Base-by-base conservation (phyloP, 2,329 filamentous ascomycete genomes). In the Curvularia lunata region DNA sequence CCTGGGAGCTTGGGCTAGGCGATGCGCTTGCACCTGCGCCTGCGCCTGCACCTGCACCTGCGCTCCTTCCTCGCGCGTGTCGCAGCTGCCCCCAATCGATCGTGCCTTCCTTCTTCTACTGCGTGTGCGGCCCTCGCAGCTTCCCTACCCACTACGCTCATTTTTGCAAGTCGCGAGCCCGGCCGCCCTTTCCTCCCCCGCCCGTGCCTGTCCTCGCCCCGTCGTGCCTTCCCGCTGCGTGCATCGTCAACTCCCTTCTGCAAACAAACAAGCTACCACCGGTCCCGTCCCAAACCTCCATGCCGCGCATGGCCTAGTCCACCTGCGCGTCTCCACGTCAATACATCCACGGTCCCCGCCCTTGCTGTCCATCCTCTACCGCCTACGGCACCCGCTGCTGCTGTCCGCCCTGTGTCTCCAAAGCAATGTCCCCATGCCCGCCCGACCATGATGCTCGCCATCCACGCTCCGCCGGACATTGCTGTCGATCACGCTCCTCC, bases 61-160 rank as follows among this genome's bases (percentile, higher is more conserved):
- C 25, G 41, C 48, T 30, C 42, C 53, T 41, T 50, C 49, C 43
- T 57, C 47, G 56, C 45, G 47, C 52, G 48, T 49, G 50, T 48
- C 56, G 56, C 55, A 51, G 54, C 50, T 56, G 62, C 66, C 66
- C 66, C 69, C 65, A 71, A 46, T 54, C 43, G 45, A 51, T 67
- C 66, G 59, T 67, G 59, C 58, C 61, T 67, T 68, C 63, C 58
- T 65, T 65, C 53, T 49, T 64, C 64, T 46, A 46, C 43, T 47
- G 46, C 53, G 53, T 32, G 50, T 66, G 65, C 62, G 64, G 63
- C 68, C 59, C 68, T 71, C 69, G 71, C 68, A 74, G 71, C 69
- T 73, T 65, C 71, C 68, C 69, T 49, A 71, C 70, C 72, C 72
- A 65, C 46, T 70, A 75, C 73, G 73, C 70, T 72, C 70, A 34